phyloP scores from a whole-genome alignment of 2,329 filamentous ascomycete species.

The Tolypocladium album region DNA sequence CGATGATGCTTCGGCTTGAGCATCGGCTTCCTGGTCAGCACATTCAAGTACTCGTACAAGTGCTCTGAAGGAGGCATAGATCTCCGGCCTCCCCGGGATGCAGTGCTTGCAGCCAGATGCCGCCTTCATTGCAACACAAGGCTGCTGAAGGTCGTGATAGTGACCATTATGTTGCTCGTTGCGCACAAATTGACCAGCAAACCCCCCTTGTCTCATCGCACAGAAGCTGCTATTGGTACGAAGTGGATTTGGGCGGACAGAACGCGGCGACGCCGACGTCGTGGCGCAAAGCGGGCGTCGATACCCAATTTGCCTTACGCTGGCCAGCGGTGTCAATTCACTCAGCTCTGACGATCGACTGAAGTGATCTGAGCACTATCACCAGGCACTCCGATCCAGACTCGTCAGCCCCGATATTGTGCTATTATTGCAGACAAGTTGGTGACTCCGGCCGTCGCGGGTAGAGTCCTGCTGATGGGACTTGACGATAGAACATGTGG shows the following conservation, averaged over 20 bases:
- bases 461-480: not conserved
- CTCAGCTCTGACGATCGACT: not conserved
- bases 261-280: not conserved
- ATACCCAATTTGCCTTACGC: not conserved
- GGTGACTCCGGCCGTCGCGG: not conserved
- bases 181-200: not conserved
- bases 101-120: not conserved
- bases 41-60: not conserved
- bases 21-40: not conserved
- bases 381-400: not conserved
- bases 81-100: not conserved
- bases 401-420: not conserved
- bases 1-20: not conserved
- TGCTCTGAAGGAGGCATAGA: not conserved
- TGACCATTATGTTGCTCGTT: not conserved
- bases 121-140: not conserved
- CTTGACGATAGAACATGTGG: not conserved
- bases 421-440: not conserved
- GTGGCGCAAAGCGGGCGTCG: not conserved
- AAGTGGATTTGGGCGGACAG: not conserved
- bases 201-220: not conserved
- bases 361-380: not conserved
- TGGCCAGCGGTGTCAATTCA: not conserved
- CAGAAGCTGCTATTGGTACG: not conserved
- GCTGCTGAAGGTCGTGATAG: not conserved